A percentile compares a stretch with the other conserved stretches of the same genome.
phyloP scores from a whole-genome alignment of 78 protist species.

The Dictyostelium purpureum region DNA sequence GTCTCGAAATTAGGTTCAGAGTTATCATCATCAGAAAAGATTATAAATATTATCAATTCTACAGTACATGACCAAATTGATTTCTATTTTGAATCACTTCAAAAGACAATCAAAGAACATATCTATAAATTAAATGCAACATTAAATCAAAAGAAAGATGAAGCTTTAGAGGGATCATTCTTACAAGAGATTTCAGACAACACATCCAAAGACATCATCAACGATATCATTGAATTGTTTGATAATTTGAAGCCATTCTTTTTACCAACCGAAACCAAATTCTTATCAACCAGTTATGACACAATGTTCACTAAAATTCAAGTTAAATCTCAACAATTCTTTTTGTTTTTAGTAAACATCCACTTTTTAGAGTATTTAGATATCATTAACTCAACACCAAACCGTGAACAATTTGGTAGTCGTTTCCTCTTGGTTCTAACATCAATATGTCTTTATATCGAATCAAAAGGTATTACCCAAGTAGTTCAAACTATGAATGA shows the following conservation, averaged over 20 bases:
- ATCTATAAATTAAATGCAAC: slow-evolving; percentile 18
- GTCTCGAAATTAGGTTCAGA: slow-evolving; percentile 26
- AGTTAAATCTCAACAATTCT: slow-evolving; percentile 61
- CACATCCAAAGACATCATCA: slow-evolving; percentile 23
- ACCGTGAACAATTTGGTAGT: slow-evolving; percentile 49
- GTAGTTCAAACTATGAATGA: slow-evolving; percentile 68
- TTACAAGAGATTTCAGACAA: slow-evolving; percentile 33
- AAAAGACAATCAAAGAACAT: slow-evolving; percentile 47
- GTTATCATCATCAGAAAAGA: slow-evolving; percentile 16
- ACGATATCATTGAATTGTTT: slow-evolving; percentile 30
- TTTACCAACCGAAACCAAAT: slow-evolving; percentile 39
- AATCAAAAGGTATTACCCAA: slow-evolving; percentile 36
- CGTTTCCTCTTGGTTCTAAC: slow-evolving; percentile 46
- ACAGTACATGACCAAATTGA: slow-evolving; percentile 57
- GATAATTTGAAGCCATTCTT: slow-evolving; percentile 74
- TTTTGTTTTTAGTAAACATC: slow-evolving; percentile 33
- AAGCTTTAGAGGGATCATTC: neutral
- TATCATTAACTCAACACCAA: slow-evolving; percentile 25
- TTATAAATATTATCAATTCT: slow-evolving; percentile 39
- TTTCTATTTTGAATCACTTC: slow-evolving; percentile 58
- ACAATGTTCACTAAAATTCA: slow-evolving; percentile 74
- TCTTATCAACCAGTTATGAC: slow-evolving; percentile 42
- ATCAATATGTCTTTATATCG: slow-evolving; percentile 38
- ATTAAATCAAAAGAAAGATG: neutral
- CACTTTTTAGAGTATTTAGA: slow-evolving; percentile 74